Evolutionary conservation across 2,329 filamentous ascomycete species (phyloP).

Genomic region (Boeremia exigua): DNA sequence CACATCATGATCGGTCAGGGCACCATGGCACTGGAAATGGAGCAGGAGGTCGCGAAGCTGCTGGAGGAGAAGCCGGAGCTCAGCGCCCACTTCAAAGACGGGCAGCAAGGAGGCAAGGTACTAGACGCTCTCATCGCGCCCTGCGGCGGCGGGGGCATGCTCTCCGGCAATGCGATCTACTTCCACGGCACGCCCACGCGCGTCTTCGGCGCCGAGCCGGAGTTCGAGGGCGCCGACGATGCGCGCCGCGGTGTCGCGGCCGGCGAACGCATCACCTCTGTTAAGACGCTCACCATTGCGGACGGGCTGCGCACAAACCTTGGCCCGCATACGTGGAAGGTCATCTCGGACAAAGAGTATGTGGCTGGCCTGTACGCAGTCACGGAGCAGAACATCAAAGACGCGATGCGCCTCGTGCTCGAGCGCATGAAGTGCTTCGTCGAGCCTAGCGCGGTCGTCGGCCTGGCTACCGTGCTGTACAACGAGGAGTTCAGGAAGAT

Average conservation of each 20-base stretch:
- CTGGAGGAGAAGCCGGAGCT: conserved; percentile 43
- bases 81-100: conserved; percentile 9
- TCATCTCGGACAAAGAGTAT: conserved; percentile 75
- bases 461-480: conserved; percentile 79
- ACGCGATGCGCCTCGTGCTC: conserved; percentile 76
- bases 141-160: conserved; percentile 86
- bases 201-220: conserved; percentile 89
- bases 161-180: conserved; percentile 80
- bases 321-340: conserved; percentile 74
- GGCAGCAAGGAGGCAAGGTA: conserved; percentile 18
- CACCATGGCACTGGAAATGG: conserved; percentile 83
- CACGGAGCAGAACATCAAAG: conserved; percentile 79
- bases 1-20: conserved; percentile 93
- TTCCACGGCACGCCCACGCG: conserved; percentile 72
- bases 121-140: conserved; percentile 72
- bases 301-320: conserved; percentile 88
- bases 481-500: conserved; percentile 77
- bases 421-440: conserved; percentile 91
- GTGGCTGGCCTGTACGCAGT: conserved; percentile 76
- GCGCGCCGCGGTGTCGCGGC: conserved; percentile 71
- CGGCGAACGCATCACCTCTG: conserved; percentile 68
- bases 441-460: conserved; percentile 87
- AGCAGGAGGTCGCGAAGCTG: conserved; percentile 70
- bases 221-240: conserved; percentile 84
- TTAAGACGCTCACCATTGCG: conserved; percentile 81